These are phyloP conservation scores for Penicillium crystallinum DNA, from an alignment of 495 filamentous ascomycete genomes.

Conservation along the genomic window DNA sequence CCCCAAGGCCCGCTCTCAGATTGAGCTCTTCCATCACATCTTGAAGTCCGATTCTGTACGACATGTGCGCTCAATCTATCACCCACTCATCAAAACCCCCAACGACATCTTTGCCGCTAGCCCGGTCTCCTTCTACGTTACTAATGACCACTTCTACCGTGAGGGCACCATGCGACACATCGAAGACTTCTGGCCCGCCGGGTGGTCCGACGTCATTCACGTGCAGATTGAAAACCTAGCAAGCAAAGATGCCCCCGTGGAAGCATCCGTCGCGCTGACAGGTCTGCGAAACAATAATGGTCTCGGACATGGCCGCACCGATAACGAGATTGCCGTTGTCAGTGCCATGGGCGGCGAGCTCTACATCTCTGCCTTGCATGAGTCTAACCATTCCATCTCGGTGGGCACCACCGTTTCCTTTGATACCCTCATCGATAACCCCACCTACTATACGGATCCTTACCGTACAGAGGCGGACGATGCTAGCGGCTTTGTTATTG, in stretches of 20 bases:
- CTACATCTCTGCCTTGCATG: constrained; percentile 20
- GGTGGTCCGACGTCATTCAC: constrained; percentile 36
- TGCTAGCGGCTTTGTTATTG: constrained; percentile 52
- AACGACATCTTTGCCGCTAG: constrained; percentile 53
- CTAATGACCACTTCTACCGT: constrained; percentile 56
- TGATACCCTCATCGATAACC: constrained; percentile 51
- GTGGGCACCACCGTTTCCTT: constrained; percentile 39
- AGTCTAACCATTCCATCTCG: constrained; percentile 30
- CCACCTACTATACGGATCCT: constrained; percentile 49
- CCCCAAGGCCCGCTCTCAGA: constrained; percentile 43
- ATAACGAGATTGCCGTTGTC: constrained; percentile 45
- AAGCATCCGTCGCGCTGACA: constrained; percentile 38
- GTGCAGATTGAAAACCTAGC: constrained; percentile 22
- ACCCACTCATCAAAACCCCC: constrained; percentile 49
- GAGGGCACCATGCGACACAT: constrained; percentile 41
- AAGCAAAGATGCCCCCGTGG: constrained; percentile 11
- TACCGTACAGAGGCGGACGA: constrained; percentile 31
- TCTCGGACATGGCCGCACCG: constrained; percentile 45
- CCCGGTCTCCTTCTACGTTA: constrained; percentile 50
- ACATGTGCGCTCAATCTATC: constrained; percentile 42
- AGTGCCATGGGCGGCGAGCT: constrained; percentile 35
- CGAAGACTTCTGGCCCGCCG: constrained; percentile 34
- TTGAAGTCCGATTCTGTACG: constrained; percentile 23
- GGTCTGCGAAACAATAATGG: constrained; percentile 53
- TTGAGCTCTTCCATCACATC: constrained; percentile 57